Evolutionary conservation across 495 filamentous ascomycete species (phyloP).

Genomic region (Penicillium salamii): DNA sequence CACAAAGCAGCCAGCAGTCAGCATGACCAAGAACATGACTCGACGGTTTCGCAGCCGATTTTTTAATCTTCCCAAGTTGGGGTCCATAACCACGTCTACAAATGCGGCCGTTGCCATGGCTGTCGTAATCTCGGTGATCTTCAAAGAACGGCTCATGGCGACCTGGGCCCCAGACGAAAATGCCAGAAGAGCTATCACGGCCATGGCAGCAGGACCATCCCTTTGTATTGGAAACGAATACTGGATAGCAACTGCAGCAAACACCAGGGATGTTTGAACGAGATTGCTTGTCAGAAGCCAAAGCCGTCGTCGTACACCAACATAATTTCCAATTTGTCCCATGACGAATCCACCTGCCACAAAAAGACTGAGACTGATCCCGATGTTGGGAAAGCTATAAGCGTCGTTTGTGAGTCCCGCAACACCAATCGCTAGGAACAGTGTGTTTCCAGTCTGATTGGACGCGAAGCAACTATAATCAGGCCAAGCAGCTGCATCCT

Average conservation of each 20-base stretch:
- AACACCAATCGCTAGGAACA: slow-evolving; percentile 52
- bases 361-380: slow-evolving; percentile 52
- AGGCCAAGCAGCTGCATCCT: slow-evolving; percentile 59
- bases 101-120: slow-evolving; percentile 66
- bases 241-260: slow-evolving; percentile 48
- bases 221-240: slow-evolving; percentile 29
- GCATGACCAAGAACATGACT: slow-evolving; percentile 45
- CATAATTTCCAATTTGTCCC: slow-evolving; percentile 53
- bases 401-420: slow-evolving; percentile 41
- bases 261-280: slow-evolving; percentile 53
- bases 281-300: slow-evolving; percentile 54
- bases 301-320: slow-evolving; percentile 46
- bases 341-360: slow-evolving; percentile 50
- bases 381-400: slow-evolving; percentile 47
- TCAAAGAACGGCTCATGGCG: slow-evolving; percentile 50
- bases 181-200: slow-evolving; percentile 50
- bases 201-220: slow-evolving; percentile 34
- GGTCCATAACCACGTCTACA: slow-evolving; percentile 59
- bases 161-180: slow-evolving; percentile 59
- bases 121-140: slow-evolving; percentile 62
- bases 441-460: slow-evolving; percentile 65
- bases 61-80: slow-evolving; percentile 32
- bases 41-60: slow-evolving; percentile 54
- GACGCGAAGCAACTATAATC: slow-evolving; percentile 64
- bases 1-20: slow-evolving; percentile 51